phyloP scores from a whole-genome alignment of 2,329 filamentous ascomycete genomes.

The Colletotrichum truncatum region DNA sequence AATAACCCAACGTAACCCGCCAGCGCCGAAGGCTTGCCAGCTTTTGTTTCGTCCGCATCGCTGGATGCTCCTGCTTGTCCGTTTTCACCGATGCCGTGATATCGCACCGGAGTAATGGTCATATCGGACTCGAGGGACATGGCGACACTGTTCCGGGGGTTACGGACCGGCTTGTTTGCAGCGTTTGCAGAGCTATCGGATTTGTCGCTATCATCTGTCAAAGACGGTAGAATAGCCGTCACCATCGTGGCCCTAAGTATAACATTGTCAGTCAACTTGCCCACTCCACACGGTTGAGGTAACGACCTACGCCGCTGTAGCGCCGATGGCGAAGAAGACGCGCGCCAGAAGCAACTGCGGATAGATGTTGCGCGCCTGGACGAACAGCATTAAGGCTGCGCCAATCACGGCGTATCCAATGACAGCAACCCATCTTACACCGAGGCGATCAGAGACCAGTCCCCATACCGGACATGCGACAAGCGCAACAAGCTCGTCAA shows the following conservation, averaged over 20 bases:
- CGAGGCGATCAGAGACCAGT: constrained; percentile 78
- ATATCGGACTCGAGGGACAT: constrained; percentile 77
- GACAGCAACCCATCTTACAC: constrained; percentile 77
- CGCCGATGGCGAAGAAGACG: constrained; percentile 88
- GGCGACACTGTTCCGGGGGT: constrained; percentile 65
- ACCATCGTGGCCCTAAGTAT: constrained; percentile 84
- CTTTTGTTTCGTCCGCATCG: constrained; percentile 35
- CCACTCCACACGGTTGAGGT: not conserved
- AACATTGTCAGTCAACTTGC: not conserved
- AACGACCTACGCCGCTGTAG: constrained; percentile 77
- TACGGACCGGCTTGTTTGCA: constrained; percentile 46
- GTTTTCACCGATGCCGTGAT: constrained; percentile 48
- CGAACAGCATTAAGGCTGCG: constrained; percentile 79
- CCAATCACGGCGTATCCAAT: constrained; percentile 86
- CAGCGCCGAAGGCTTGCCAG: constrained; percentile 66
- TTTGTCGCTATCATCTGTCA: constrained; percentile 61
- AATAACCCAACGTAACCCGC: constrained; percentile 93
- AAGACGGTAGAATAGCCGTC: constrained; percentile 85
- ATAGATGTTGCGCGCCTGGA: constrained; percentile 88
- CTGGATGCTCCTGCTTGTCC: constrained; percentile 24
- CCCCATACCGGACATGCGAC: constrained; percentile 85
- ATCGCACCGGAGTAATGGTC: constrained; percentile 77
- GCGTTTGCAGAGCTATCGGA: constrained; percentile 36
- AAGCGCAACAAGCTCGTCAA: constrained; percentile 83
- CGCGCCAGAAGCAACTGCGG: constrained; percentile 87